Evolutionary conservation across 1,139 yeast genomes (phyloP), one percentile per base, ranked within the genome.

Genomic region (Protomyces arabidopsidicola): DNA sequence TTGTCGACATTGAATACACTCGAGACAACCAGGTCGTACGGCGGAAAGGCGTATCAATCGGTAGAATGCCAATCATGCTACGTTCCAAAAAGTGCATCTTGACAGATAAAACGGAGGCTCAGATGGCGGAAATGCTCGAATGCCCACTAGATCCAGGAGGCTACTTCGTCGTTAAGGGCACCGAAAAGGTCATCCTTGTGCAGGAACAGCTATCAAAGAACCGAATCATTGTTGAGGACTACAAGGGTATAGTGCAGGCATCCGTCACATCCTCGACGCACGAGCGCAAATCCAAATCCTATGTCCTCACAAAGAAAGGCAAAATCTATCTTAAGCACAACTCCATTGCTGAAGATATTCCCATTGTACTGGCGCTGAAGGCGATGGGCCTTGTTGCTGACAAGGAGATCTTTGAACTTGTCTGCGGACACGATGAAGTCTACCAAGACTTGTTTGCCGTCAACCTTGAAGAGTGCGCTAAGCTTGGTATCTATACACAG

Each of bases 131-230:
- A 52, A 80, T 88, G 70, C 88, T 88, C 71, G 99, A 93, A 75
- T 95, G 99, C 75, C 99, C 99, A 0, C 79, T 93, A 62, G 98
- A 93, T 75, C 98, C 98, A 3, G 99, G 99, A 76, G 99, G 99
- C 70, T 93, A 93, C 73, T 93, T 93, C 71, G 87, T 93, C 71
- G 98, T 93, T 55, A 93, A 93, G 73, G 99, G 99, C 74, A 93
- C 98, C 0, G 99, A 93, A 74, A 93, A 93, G 74, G 99, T 93
- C 56, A 95, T 93, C 68, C 82, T 93, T 70, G 95, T 93, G 55
- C 99, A 93, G 76, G 99, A 93, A 76, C 99, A 93, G 78, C 80
- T 93, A 73, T 87, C 96, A 62, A 93, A 93, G 76, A 93, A 93
- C 77, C 89, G 99, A 82, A 95, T 93, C 72, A 90, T 93, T 73